Evolutionary conservation across 495 filamentous ascomycete genomes (phyloP).

Genomic region (Penicillium odoratum): DNA sequence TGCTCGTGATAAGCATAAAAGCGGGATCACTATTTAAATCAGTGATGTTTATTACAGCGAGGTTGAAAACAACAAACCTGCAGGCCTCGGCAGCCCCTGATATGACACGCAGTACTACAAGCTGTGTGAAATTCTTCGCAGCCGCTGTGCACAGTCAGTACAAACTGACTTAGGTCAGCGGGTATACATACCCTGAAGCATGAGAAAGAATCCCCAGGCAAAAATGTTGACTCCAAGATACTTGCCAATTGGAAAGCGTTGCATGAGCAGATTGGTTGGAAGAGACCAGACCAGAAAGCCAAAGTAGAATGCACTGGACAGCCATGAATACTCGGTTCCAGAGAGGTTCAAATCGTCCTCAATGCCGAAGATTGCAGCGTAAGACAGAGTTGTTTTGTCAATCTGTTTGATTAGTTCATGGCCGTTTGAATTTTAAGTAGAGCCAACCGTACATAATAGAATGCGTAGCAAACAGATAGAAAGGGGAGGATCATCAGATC

Average conservation of each 20-base stretch:
- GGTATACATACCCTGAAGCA: constrained; percentile 19
- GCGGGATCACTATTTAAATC: constrained; percentile 26
- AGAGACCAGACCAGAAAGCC: constrained; percentile 50
- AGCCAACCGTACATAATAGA: constrained; percentile 31
- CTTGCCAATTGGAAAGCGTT: constrained; percentile 50
- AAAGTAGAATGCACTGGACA: constrained; percentile 56
- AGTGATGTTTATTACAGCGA: neutral
- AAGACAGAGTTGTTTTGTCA: constrained; percentile 55
- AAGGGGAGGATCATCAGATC: constrained; percentile 40
- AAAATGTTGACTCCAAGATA: constrained; percentile 61
- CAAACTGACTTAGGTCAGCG: neutral
- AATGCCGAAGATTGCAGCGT: constrained; percentile 59
- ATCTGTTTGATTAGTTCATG: constrained; percentile 13
- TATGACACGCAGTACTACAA: constrained; percentile 51
- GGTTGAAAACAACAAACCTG: constrained; percentile 12
- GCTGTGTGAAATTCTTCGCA: constrained; percentile 47
- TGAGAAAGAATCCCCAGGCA: constrained; percentile 52
- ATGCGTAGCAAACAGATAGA: constrained; percentile 51
- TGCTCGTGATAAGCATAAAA: constrained; percentile 33
- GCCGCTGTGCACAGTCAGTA: constrained; percentile 37
- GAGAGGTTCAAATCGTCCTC: constrained; percentile 41
- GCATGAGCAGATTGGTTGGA: constrained; percentile 51
- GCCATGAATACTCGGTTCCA: constrained; percentile 53
- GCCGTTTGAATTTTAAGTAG: neutral
- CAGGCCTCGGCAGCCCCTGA: constrained; percentile 54